Evolutionary conservation across 352 stramenopile genomes (phyloP).

Genomic region (Pythium aphanidermatum): DNA sequence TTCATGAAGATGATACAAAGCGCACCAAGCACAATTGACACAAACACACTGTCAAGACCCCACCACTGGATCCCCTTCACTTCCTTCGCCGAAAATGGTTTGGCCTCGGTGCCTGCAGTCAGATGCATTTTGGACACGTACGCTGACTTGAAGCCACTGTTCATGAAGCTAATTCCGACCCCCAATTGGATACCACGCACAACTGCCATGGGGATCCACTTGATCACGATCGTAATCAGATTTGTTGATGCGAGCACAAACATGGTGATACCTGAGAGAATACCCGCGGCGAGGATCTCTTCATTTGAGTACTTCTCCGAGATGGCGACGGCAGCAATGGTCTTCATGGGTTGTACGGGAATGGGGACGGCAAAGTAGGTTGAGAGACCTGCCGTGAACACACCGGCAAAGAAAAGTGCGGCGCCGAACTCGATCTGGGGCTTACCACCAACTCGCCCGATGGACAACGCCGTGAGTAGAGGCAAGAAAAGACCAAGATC

Average conservation of each 20-base stretch:
- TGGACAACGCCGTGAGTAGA: conserved; percentile 87
- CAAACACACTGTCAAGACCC: conserved; percentile 58
- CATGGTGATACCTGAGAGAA: conserved; percentile 74
- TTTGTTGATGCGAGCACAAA: conserved; percentile 80
- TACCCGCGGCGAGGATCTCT: conserved; percentile 81
- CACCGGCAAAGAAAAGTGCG: conserved; percentile 89
- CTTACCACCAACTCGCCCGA: conserved; percentile 54
- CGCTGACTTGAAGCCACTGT: conserved; percentile 71
- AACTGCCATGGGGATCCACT: conserved; percentile 82
- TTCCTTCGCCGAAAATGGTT: conserved; percentile 26
- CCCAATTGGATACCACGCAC: conserved; percentile 91
- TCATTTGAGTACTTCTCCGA: conserved; percentile 66
- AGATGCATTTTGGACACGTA: conserved; percentile 43
- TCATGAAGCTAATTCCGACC: conserved; percentile 83
- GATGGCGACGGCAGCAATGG: conserved; percentile 88
- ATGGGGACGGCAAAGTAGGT: conserved; percentile 90
- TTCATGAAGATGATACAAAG: conserved; percentile 71
- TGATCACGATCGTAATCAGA: conserved; percentile 87
- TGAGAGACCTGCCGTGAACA: conserved; percentile 84
- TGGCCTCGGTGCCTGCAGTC: conserved; percentile 11
- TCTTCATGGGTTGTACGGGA: conserved; percentile 96
- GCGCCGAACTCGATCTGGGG: conserved; percentile 85
- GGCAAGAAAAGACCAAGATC: conserved; percentile 93
- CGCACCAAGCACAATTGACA: conserved; percentile 58
- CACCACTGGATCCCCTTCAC: conserved; percentile 36